Evolutionary conservation across 257 asterid species (phyloP).

Genomic region (Fraxinus cuspidata): DNA sequence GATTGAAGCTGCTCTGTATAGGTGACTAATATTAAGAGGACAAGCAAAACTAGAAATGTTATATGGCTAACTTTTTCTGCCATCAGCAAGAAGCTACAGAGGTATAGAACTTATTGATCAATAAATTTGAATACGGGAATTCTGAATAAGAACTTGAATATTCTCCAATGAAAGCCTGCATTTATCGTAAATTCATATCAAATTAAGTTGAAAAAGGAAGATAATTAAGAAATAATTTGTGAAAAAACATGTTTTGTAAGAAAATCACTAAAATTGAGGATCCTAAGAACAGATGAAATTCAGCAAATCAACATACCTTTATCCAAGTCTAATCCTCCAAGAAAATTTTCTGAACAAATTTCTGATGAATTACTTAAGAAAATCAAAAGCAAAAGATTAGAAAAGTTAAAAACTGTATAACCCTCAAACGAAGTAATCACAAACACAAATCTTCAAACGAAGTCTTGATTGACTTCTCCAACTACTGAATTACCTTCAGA

Average conservation of each 20-base stretch:
- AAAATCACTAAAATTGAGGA: conserved; percentile 4
- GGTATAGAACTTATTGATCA: background rate
- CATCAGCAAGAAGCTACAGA: conserved; percentile 34
- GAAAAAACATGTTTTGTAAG: background rate
- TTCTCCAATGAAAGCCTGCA: conserved; percentile 15
- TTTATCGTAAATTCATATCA: conserved; percentile 9
- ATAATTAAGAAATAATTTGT: background rate
- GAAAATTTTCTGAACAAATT: conserved; percentile 9
- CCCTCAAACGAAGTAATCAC: conserved; percentile 25
- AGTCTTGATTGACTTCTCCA: conserved; percentile 42
- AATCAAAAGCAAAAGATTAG: background rate
- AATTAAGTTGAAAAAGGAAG: background rate
- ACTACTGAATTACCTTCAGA: conserved; percentile 42
- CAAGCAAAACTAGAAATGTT: conserved; percentile 27
- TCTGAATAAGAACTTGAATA: no score
- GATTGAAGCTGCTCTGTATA: conserved; percentile 50
- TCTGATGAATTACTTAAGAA: background rate
- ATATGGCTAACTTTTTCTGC: conserved; percentile 21
- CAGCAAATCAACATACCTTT: conserved; percentile 24
- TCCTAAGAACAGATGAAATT: conserved; percentile 7
- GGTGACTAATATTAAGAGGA: conserved; percentile 37
- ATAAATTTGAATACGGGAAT: no score
- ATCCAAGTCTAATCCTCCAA: conserved; percentile 12
- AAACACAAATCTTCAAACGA: conserved; percentile 18
- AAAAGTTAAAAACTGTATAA: background rate